Base-by-base conservation (phyloP, 2,329 filamentous ascomycete genomes). In the Fusarium haematococcum region DNA sequence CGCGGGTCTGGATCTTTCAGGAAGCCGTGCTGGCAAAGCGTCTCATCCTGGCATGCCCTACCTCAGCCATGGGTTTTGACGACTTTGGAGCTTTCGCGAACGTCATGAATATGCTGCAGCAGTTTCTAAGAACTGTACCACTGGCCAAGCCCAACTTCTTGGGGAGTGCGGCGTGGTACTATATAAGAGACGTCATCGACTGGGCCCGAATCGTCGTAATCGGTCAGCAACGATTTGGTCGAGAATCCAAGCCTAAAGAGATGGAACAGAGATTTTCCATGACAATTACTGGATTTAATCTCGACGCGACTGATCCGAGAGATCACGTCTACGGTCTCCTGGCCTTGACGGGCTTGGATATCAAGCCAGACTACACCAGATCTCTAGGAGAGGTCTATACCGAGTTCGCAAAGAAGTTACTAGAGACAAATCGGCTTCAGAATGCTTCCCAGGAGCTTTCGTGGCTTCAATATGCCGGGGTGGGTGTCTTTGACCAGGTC, bases 111-210 rank as follows among this genome's bases (percentile, higher is more conserved):
- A 11, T 10, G 14, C 4, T 58, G 2, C 56, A 58, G 16, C 14
- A 9, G 43, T 63, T 14, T 54, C 32, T 63, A 3, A 52, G 60
- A 54, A 20, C 6, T 9, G 8, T 63, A 9, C 60, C 45, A 27
- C 27, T 14, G 10, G 43, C 48, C 6, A 63, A 63, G 16, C 43
- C 60, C 4, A 52, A 63, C 16, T 54, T 63, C 23, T 8, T 63
- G 14, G 60, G 60, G 16, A 63, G 45, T 18, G 60, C n/a, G 16
- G 60, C n/a, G 7, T 63, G 60, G 60, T 63, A 63, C 32, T 52
- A 41, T 23, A 45, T 63, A 10, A 39, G 60, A n/a, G 60, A 54
- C 32, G 32, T 63, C 43, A 20, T 54, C 25, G 43, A 54, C 20
- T 63, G 43, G 60, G 3, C 5, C 14, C 33, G 7, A 4, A 27